Evolutionary conservation across 2,329 filamentous ascomycete genomes (phyloP).

Genomic region (Karstenula rhodostoma): DNA sequence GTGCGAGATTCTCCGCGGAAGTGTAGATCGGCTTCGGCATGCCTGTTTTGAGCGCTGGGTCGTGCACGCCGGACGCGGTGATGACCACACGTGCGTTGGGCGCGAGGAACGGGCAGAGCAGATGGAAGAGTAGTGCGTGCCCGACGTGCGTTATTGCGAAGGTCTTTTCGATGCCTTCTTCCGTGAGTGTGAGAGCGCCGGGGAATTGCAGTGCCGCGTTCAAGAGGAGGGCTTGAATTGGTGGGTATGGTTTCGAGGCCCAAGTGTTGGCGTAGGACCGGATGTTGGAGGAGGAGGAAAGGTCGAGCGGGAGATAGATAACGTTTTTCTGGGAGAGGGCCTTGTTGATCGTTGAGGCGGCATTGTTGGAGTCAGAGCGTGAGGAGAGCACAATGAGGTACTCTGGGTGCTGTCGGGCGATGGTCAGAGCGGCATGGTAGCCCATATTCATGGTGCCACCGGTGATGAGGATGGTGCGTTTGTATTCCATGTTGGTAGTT

Average conservation of each 20-base stretch:
- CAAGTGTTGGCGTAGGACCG: slow-evolving; percentile 54
- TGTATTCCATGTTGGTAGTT: neutral
- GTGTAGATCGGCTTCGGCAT: slow-evolving; percentile 53
- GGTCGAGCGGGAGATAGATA: slow-evolving; percentile 55
- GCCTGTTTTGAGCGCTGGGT: slow-evolving; percentile 54
- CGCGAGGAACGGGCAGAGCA: slow-evolving; percentile 54
- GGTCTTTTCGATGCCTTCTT: slow-evolving; percentile 57
- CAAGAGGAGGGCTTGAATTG: slow-evolving; percentile 56
- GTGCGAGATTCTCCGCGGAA: slow-evolving; percentile 56
- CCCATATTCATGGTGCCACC: slow-evolving; percentile 39
- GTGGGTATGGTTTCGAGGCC: slow-evolving; percentile 45
- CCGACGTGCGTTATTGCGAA: slow-evolving; percentile 62
- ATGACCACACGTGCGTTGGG: slow-evolving; percentile 55
- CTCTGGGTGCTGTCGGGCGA: slow-evolving; percentile 28
- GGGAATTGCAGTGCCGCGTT: slow-evolving; percentile 61
- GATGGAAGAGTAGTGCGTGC: slow-evolving; percentile 60
- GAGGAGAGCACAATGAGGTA: slow-evolving; percentile 31
- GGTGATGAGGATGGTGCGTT: slow-evolving; percentile 33
- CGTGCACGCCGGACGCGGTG: slow-evolving; percentile 55
- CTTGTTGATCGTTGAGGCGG: slow-evolving; percentile 56
- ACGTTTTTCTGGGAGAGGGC: slow-evolving; percentile 51
- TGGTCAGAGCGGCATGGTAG: slow-evolving; percentile 23
- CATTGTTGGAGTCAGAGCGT: slow-evolving; percentile 52
- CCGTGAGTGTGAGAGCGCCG: slow-evolving; percentile 40
- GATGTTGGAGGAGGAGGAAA: slow-evolving; percentile 51